Percentiles rank a stretch among this genome's conserved stretches.
phyloP scores from a whole-genome alignment of 495 filamentous ascomycete genomes.

The Neurospora sp. region DNA sequence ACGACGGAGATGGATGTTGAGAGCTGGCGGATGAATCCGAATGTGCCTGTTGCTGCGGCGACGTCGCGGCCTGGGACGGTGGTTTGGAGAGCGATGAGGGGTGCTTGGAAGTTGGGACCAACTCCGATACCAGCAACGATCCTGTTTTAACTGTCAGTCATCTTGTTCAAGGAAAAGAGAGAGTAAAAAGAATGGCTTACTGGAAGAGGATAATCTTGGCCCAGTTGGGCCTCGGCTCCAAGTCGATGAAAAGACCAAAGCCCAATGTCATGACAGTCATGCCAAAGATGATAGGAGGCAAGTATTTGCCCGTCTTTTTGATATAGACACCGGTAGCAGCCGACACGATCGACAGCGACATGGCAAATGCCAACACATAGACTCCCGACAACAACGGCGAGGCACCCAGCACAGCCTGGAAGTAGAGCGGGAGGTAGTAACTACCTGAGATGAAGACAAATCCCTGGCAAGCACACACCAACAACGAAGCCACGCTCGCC shows the following conservation, averaged over 20 bases:
- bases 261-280: constrained; percentile 51
- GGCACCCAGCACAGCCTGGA: constrained; percentile 64
- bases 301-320: constrained; percentile 56
- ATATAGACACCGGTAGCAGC: constrained; percentile 58
- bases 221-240: constrained; percentile 42
- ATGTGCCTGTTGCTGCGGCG: constrained; percentile 66
- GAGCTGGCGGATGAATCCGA: constrained; percentile 64
- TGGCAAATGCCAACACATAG: constrained; percentile 64
- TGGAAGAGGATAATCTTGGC: constrained; percentile 52
- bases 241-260: constrained; percentile 52
- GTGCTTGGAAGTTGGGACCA: constrained; percentile 61
- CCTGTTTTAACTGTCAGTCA: not conserved
- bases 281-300: constrained; percentile 46
- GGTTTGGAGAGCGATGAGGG: constrained; percentile 72
- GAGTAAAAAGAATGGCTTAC: not conserved
- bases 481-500: constrained; percentile 49
- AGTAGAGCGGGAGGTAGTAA: constrained; percentile 74
- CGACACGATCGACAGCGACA: constrained; percentile 60
- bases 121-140: constrained; percentile 57
- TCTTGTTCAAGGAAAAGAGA: not conserved
- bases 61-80: constrained; percentile 58
- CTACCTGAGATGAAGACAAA: constrained; percentile 64
- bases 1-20: constrained; percentile 64
- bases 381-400: constrained; percentile 68
- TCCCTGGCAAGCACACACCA: constrained; percentile 53